Evolutionary conservation across 768 basidiomycete genomes (phyloP).

Genomic region (Artomyces pyxidatus): DNA sequence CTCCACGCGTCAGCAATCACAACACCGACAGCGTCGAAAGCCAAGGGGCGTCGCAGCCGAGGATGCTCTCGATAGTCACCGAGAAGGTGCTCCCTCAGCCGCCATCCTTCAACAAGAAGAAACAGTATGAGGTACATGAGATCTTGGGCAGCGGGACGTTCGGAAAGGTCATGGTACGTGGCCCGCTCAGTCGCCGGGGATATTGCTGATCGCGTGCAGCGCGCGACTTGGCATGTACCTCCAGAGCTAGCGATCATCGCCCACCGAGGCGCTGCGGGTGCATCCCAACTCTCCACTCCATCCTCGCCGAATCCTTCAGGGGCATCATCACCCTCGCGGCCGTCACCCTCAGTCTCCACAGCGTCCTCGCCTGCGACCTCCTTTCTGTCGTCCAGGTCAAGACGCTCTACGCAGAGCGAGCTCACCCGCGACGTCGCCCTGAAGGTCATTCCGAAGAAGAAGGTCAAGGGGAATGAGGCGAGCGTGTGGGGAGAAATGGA

Average conservation of each 20-base stretch:
- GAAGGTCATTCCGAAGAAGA: constrained; percentile 93
- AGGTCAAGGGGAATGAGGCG: constrained; percentile 84
- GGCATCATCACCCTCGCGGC: constrained; percentile 3
- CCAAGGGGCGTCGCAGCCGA: not conserved
- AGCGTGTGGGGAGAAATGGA: constrained; percentile 93
- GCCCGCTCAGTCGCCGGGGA: constrained; percentile 7
- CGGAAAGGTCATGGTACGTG: constrained; percentile 77
- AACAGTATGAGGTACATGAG: constrained; percentile 63
- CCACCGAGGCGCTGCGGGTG: constrained; percentile 47
- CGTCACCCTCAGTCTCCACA: constrained; percentile 6
- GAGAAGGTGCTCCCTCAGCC: constrained; percentile 75
- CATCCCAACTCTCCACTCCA: constrained; percentile 7
- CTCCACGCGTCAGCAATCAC: too few species aligned
- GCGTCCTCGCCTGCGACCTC: constrained; percentile 21
- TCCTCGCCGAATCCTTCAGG: constrained; percentile 3
- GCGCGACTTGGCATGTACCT: constrained; percentile 74
- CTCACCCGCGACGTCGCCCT: constrained; percentile 69
- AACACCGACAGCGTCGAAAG: too few species aligned
- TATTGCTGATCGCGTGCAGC: constrained; percentile 28
- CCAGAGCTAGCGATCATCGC: constrained; percentile 47
- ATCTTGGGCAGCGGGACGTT: constrained; percentile 80
- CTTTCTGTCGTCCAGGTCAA: constrained; percentile 15
- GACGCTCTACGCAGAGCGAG: constrained; percentile 20
- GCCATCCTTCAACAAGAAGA: constrained; percentile 81
- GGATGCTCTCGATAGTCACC: constrained; percentile 22